Base-by-base conservation (phyloP, 2,329 filamentous ascomycete species). In the Cyclaneusma minus region DNA sequence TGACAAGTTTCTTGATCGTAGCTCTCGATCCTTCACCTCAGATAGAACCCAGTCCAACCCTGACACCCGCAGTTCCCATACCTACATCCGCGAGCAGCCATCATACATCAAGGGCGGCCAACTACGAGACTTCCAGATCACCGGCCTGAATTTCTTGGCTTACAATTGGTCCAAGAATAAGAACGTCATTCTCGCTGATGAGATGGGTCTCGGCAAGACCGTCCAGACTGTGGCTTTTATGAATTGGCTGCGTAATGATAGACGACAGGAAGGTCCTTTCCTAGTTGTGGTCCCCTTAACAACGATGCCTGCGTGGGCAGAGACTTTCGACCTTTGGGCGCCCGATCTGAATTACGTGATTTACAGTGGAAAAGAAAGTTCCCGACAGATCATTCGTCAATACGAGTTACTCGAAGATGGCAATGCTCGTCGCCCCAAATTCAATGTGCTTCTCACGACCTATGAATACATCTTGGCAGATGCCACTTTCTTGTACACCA, bases 121-220 rank as follows among this genome's bases (percentile, higher is more conserved):
- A 49, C 67, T 98, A 27, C 76, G 89, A 39, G 76, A 85, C 36
- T 98, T 98, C 48, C 91, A 98, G 52, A 66, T 95, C 41, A 82
- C 78, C 37, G 89, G 91, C 16, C 60, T 98, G 33, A 95, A 95
- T 56, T 98, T 94, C 52, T 61, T 98, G 35, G 82, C 82, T 23
- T 83, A 92, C 53, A 93, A 95, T 52, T 98, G 91, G 91, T 82
- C 80, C 28, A 76, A 79, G 43, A 75, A 73, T 29, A 89, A 89
- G 50, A 98, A 95, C 42, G 89, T 95, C 45, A 94, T 98, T 41
- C 66, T 98, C 28, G 89, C 89, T 25, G 89, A 98, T 48, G 89
- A 98, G 54, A 98, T 98, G 89, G 89, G 89, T 42, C 64, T 98
- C 9, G 89, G 89, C 15, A 98, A 98, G 57, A 98, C 89, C 0